phyloP scores from a whole-genome alignment of 2,329 filamentous ascomycete species.

The Aspergillus candidus region DNA sequence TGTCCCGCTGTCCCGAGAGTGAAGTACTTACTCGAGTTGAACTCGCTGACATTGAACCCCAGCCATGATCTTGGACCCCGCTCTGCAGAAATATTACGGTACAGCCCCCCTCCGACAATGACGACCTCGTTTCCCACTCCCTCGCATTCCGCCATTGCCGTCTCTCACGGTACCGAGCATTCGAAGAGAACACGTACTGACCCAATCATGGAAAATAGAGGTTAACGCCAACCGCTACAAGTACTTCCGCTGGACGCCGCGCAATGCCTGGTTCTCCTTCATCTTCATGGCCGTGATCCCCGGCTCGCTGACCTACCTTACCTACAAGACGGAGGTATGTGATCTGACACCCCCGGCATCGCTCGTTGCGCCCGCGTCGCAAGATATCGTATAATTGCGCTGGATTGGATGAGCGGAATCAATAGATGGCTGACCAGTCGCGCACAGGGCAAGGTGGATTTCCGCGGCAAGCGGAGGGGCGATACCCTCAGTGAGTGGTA shows the following conservation, averaged over 20 bases:
- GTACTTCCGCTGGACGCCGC: constrained; percentile 89
- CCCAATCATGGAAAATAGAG: constrained; percentile 46
- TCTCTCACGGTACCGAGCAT: neutral
- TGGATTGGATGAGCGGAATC: neutral
- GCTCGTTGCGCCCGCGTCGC: neutral
- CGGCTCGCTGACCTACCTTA: constrained; percentile 61
- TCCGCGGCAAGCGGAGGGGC: constrained; percentile 82
- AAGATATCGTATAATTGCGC: neutral
- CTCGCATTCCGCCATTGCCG: neutral
- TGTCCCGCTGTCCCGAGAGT: constrained; percentile 9
- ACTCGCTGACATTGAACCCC: constrained; percentile 38
- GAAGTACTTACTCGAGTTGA: neutral
- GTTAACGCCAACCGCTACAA: constrained; percentile 81
- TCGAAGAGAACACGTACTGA: neutral
- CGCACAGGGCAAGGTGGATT: constrained; percentile 77
- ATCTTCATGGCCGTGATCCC: constrained; percentile 72
- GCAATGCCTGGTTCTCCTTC: constrained; percentile 74
- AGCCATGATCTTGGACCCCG: constrained; percentile 41
- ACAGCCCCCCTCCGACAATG: constrained; percentile 20
- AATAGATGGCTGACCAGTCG: constrained; percentile 11
- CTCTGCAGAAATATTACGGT: constrained; percentile 48
- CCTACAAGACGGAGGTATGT: constrained; percentile 81
- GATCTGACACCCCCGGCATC: neutral
- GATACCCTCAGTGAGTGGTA: constrained; percentile 79
- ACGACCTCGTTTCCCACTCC: constrained; percentile 2